Base-by-base conservation (phyloP, 2,329 filamentous ascomycete genomes). In the Fusarium decemcellulare region DNA sequence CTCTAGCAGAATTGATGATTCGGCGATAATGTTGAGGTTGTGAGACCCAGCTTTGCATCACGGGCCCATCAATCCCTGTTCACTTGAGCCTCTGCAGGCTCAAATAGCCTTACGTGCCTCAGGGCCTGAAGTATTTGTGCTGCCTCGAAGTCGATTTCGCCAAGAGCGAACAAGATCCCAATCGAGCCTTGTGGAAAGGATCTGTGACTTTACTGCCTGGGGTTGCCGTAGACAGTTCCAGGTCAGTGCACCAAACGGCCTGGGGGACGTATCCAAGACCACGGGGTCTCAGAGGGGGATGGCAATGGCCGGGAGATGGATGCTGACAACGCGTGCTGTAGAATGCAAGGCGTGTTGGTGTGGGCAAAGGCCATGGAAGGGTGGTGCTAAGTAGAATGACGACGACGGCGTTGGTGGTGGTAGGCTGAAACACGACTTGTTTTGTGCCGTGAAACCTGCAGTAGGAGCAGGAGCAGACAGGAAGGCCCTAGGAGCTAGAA, bases 361-460 rank as follows among this genome's bases (percentile, higher is more conserved):
- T 37, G 34, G 59, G 36, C 18, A 12, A 37, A 47, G 54, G 34
- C 34, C 16, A 23, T 42, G 44, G 34, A 46, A 47, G 29, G 30
- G 52, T 65, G 50, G 52, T 44, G 55, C 16, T 56, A 48, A 23
- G 23, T 23, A 23, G 23, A 23, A 23, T 23, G 43, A 44, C 48
- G 6, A 34, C 36, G 47, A 32, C 50, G 51, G 46, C 50, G 58
- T 52, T 51, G 43, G 36, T 51, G 53, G 59, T 63, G 47, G 48
- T 54, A 43, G 50, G 47, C 50, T 67, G 63, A 63, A 67, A 67
- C 65, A 67, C 44, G 48, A 60, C 27, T 46, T 54, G 59, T 54
- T 63, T 55, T 53, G 50, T 67, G 50, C 59, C 39, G 40, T 53
- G 63, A 63, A 55, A 55, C 59, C 61, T 67, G 63, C 50, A 63